A percentile compares a stretch with the other conserved stretches of the same genome.
Conservation (phyloP, 2,329 filamentous ascomycete genomes). For the Botrytis byssoidea region DNA sequence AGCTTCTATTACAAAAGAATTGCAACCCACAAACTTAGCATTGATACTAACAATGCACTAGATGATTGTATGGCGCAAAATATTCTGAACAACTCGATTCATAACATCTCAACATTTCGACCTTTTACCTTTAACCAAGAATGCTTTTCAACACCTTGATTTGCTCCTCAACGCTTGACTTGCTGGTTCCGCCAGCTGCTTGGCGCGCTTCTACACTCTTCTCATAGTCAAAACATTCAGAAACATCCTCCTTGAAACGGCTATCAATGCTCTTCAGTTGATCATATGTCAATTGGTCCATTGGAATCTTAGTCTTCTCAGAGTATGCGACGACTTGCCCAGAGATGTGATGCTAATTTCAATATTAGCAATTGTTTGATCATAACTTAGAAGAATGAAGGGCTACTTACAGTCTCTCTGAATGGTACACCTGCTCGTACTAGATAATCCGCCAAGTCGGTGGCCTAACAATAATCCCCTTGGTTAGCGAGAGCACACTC, state of each 20-base stretch:
- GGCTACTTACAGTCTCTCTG: conserved; percentile 56
- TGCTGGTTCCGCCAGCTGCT: conserved; percentile 76
- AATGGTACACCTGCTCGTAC: conserved; percentile 70
- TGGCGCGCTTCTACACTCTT: conserved; percentile 76
- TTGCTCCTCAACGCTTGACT: conserved; percentile 63
- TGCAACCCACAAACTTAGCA: not conserved
- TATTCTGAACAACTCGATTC: not conserved
- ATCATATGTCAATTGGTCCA: conserved; percentile 64
- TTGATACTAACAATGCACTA: conserved; percentile 1
- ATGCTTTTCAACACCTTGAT: conserved; percentile 50
- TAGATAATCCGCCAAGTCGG: conserved; percentile 64
- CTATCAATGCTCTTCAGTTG: conserved; percentile 67
- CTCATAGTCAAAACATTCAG: conserved; percentile 75
- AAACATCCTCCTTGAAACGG: conserved; percentile 70
- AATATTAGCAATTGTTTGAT: not conserved
- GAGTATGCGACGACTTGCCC: conserved; percentile 70
- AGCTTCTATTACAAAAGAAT: not conserved
- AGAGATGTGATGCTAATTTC: conserved; percentile 63
- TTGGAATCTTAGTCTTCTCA: conserved; percentile 63
- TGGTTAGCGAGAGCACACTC: not conserved
- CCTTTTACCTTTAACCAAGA: not conserved
- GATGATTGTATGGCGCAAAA: not conserved
- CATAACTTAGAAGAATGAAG: not conserved
- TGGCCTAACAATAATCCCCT: conserved; percentile 34
- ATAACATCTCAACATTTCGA: not conserved